phyloP scores from a whole-genome alignment of 2,329 filamentous ascomycete genomes.

The Diaporthe citriasiana region DNA sequence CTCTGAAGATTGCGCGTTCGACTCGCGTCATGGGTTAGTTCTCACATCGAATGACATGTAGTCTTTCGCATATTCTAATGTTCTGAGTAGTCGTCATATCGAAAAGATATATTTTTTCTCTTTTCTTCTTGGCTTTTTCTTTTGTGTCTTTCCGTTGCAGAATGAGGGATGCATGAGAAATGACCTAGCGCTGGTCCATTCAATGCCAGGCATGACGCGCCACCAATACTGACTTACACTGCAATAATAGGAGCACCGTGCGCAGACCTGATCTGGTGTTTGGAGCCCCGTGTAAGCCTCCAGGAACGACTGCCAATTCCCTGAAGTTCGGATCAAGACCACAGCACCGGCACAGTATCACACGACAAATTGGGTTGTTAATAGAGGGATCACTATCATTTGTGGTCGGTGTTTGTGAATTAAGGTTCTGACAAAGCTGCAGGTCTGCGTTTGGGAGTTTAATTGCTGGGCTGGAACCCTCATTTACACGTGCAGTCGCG shows the following conservation, averaged over 20 bases:
- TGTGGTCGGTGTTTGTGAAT: background rate
- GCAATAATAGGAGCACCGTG: too few species aligned
- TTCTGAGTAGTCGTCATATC: background rate
- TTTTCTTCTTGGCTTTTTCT: too few species aligned
- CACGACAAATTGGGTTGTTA: background rate
- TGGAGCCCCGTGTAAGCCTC: background rate
- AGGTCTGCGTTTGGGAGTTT: background rate
- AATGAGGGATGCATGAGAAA: background rate
- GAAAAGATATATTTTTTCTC: background rate
- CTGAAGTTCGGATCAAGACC: background rate
- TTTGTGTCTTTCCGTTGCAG: too few species aligned
- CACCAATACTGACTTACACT: background rate
- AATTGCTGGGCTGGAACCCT: background rate
- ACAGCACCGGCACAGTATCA: background rate
- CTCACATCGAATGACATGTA: too few species aligned
- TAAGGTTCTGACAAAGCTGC: background rate
- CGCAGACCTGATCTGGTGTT: background rate
- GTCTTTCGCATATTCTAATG: background rate
- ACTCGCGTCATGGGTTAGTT: constrained; percentile 6
- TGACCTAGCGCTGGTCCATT: background rate
- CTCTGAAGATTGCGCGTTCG: constrained; percentile 43
- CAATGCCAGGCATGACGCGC: background rate
- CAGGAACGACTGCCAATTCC: background rate
- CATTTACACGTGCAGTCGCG: constrained; percentile 21
- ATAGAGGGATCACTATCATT: background rate